phyloP scores from a whole-genome alignment of 768 basidiomycete genomes.

The Podaxis sp. region DNA sequence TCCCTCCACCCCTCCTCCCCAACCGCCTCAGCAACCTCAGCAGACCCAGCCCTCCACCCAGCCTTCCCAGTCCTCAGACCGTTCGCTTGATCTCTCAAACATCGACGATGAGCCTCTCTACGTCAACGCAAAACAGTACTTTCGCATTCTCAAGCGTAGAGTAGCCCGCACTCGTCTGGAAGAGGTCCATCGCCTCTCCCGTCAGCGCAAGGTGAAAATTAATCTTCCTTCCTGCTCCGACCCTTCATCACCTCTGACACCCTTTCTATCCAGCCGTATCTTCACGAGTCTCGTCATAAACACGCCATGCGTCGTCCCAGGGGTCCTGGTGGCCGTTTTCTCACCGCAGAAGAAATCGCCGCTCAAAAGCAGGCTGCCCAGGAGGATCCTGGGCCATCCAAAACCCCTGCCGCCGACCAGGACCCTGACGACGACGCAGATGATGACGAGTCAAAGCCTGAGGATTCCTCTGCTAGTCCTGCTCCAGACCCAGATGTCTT shows the following conservation, averaged over 20 bases:
- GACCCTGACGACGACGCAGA: slow-evolving; percentile 26
- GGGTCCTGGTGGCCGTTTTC: slow-evolving; percentile 96
- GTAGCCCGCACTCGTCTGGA: slow-evolving; percentile 89
- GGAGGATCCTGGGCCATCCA: slow-evolving; percentile 33
- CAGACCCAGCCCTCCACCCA: slow-evolving; percentile 14
- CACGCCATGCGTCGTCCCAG: slow-evolving; percentile 97
- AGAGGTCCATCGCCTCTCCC: slow-evolving; percentile 89
- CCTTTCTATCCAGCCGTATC: slow-evolving; percentile 70
- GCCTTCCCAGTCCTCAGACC: slow-evolving; percentile 20
- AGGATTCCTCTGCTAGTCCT: slow-evolving; percentile 27
- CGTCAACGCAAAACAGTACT: slow-evolving; percentile 99
- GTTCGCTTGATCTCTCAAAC: slow-evolving; percentile 19
- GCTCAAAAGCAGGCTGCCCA: slow-evolving; percentile 59
- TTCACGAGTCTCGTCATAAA: slow-evolving; percentile 96
- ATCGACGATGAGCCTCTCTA: slow-evolving; percentile 97
- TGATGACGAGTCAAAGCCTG: slow-evolving; percentile 42
- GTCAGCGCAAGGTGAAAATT: slow-evolving; percentile 80
- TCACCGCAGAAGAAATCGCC: slow-evolving; percentile 94
- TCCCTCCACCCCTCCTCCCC: slow-evolving; percentile 18
- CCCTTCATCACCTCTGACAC: slow-evolving; percentile 14
- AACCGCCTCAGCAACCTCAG: slow-evolving; percentile 20
- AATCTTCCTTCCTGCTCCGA: neutral
- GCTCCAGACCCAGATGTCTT: slow-evolving; percentile 23
- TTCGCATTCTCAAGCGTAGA: slow-evolving; percentile 94
- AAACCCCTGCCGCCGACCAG: slow-evolving; percentile 33